phyloP scores from a whole-genome alignment of 129 eudicot genomes.

The Pseudognaphalium luteoalbum region DNA sequence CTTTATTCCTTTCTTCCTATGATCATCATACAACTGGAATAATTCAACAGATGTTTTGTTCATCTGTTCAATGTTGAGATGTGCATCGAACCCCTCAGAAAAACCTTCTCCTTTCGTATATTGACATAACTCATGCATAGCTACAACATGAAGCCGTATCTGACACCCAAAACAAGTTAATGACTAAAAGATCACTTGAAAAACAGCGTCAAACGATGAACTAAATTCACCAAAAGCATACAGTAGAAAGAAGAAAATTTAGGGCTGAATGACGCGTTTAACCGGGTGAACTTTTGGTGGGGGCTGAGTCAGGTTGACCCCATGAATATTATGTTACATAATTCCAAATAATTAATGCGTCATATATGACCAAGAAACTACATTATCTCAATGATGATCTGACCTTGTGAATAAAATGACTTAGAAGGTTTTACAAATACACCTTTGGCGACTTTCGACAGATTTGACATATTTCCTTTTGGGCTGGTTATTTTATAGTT shows the following conservation, averaged over 20 bases:
- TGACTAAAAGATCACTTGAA: not conserved
- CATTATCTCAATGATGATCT: not conserved
- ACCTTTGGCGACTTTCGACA: not conserved
- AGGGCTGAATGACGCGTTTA: not conserved
- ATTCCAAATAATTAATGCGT: not conserved
- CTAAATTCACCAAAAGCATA: conserved; percentile 13
- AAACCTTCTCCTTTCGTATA: conserved; percentile 95
- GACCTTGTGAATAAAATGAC: not conserved
- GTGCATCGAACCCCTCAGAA: conserved; percentile 99
- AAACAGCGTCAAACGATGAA: conserved; percentile 10
- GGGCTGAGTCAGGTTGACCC: not conserved
- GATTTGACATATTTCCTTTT: too few relatives aligned
- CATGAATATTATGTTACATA: not conserved
- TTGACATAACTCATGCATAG: conserved; percentile 96
- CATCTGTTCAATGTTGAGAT: conserved; percentile 98
- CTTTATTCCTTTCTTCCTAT: conserved; percentile 78
- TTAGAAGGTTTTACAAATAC: not conserved
- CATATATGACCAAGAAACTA: not conserved
- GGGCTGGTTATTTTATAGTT: too few relatives aligned
- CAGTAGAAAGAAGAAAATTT: not conserved
- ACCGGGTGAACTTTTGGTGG: not conserved
- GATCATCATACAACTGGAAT: conserved; percentile 91
- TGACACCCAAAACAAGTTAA: conserved; percentile 39
- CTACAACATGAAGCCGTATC: conserved; percentile 94
- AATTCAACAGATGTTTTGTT: conserved; percentile 95